These are phyloP conservation scores for Colletotrichum navitas DNA, from an alignment of 2,329 filamentous ascomycete species.

Conservation along the genomic window DNA sequence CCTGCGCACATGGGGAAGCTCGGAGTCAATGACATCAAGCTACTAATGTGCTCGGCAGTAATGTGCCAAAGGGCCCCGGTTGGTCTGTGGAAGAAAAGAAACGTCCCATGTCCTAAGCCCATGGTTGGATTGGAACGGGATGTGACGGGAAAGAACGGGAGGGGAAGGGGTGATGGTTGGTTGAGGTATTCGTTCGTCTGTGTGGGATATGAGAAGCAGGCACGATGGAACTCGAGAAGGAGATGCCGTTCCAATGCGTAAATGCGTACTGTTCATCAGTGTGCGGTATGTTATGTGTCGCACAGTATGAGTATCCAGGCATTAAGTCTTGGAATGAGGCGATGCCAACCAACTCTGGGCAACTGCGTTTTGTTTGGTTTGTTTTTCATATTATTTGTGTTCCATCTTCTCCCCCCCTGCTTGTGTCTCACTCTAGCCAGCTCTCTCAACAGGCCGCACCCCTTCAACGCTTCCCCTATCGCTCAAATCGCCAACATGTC, in stretches of 20 bases:
- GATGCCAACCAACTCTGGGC: neutral
- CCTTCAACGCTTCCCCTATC: no score
- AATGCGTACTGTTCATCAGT: neutral
- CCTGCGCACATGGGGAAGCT: neutral
- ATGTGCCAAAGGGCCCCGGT: conserved; percentile 10
- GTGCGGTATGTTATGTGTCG: fast-evolving
- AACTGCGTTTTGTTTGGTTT: neutral
- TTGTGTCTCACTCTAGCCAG: no score
- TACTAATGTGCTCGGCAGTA: conserved; percentile 1
- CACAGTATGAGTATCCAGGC: conserved; percentile 19
- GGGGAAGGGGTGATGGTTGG: neutral
- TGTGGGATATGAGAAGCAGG: conserved; percentile 20
- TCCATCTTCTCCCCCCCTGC: neutral
- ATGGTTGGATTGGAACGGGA: neutral
- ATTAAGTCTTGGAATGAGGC: neutral
- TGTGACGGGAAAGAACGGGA: neutral
- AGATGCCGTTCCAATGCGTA: neutral
- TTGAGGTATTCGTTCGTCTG: conserved; percentile 2
- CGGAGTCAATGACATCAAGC: conserved; percentile 1
- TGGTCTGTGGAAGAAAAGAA: conserved; percentile 7
- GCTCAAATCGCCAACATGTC: neutral
- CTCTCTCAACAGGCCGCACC: neutral
- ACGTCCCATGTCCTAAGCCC: conserved; percentile 3
- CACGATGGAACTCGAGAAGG: conserved; percentile 13
- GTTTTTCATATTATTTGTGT: neutral